A percentile compares a stretch with the other conserved stretches of the same genome.
Conservation (phyloP, 108 stramenopile genomes). For the Craspedostauros australis region DNA sequence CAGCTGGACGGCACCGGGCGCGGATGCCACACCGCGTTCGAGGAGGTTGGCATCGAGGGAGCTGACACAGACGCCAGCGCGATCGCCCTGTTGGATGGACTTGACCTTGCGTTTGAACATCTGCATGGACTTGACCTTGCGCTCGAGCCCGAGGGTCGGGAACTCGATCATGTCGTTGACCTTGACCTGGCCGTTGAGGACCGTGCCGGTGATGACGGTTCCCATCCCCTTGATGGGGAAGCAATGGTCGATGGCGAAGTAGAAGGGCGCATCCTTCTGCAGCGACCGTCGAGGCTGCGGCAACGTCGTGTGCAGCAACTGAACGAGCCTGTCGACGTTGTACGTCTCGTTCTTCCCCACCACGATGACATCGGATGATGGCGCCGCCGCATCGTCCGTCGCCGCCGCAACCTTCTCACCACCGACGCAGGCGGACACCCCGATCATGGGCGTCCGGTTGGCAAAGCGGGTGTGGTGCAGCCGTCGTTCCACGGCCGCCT, state of each 20-base stretch:
- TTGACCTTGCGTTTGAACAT: constrained; percentile 88
- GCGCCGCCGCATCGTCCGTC: not conserved
- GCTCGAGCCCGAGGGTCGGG: constrained; percentile 72
- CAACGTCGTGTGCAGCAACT: constrained; percentile 47
- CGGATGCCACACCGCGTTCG: constrained; percentile 87
- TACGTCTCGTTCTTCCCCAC: constrained; percentile 30
- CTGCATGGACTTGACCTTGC: constrained; percentile 96
- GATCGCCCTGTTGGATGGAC: constrained; percentile 85
- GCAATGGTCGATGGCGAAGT: constrained; percentile 91
- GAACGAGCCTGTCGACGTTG: constrained; percentile 63
- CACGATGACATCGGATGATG: not conserved
- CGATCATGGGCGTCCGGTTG: constrained; percentile 67
- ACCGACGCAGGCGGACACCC: constrained; percentile 85
- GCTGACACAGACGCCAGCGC: constrained; percentile 92
- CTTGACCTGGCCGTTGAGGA: constrained; percentile 67
- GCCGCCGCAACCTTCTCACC: constrained; percentile 90
- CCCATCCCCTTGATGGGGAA: constrained; percentile 96
- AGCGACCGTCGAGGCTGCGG: constrained; percentile 51
- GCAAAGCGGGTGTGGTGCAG: constrained; percentile 68
- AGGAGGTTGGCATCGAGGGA: constrained; percentile 88
- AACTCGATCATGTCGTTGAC: constrained; percentile 93
- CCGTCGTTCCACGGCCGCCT: constrained; percentile 47
- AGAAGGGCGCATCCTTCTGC: constrained; percentile 38
- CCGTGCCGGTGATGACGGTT: constrained; percentile 96
- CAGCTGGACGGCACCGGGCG: constrained; percentile 79